Percentiles rank a stretch among this genome's conserved stretches.
Evolutionary conservation across 2,329 filamentous ascomycete genomes (phyloP).

Genomic region (Diplocarpon mali): DNA sequence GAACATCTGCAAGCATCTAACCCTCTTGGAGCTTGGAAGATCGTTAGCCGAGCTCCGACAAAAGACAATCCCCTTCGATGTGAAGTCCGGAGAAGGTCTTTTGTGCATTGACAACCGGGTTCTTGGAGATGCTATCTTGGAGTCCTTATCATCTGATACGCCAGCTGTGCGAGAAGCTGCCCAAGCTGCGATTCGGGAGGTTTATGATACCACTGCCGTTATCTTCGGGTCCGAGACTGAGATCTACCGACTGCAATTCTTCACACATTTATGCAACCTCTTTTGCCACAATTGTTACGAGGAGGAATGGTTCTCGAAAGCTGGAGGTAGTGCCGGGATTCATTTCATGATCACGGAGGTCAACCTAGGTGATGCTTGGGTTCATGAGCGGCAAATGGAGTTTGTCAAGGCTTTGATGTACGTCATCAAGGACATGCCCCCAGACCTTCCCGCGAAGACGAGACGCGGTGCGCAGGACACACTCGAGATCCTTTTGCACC

Average conservation of each 20-base stretch:
- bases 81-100: slow-evolving; percentile 75
- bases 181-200: slow-evolving; percentile 63
- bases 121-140: slow-evolving; percentile 79
- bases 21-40: slow-evolving; percentile 77
- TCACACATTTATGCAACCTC: slow-evolving; percentile 66
- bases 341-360: slow-evolving; percentile 76
- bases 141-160: slow-evolving; percentile 80
- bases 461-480: slow-evolving; percentile 73
- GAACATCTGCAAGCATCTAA: slow-evolving; percentile 81
- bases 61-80: slow-evolving; percentile 67
- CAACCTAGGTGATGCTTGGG: slow-evolving; percentile 74
- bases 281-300: slow-evolving; percentile 95
- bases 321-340: slow-evolving; percentile 84
- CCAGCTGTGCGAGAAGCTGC: slow-evolving; percentile 71
- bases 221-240: slow-evolving; percentile 69
- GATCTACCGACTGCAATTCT: slow-evolving; percentile 71
- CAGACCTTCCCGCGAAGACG: slow-evolving; percentile 85
- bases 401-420: slow-evolving; percentile 89
- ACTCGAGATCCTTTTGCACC: slow-evolving; percentile 64
- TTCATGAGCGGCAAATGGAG: slow-evolving; percentile 71
- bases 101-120: slow-evolving; percentile 79
- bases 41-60: slow-evolving; percentile 76
- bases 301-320: slow-evolving; percentile 98
- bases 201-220: slow-evolving; percentile 63
- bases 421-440: slow-evolving; percentile 96